Conservation (phyloP, 2,329 filamentous ascomycete species). For the Trichophyton verrucosum region DNA sequence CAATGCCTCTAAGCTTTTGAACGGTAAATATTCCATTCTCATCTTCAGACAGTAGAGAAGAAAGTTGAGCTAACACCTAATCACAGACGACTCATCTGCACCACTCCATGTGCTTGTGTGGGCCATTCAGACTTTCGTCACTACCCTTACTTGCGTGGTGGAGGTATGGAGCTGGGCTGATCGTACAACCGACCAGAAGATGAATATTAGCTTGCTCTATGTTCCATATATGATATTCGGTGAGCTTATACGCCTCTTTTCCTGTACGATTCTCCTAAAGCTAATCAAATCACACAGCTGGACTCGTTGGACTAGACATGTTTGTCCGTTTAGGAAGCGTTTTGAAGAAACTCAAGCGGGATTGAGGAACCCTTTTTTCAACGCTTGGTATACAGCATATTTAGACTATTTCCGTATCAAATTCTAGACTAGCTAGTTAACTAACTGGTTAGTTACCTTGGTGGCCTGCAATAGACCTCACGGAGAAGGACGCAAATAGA, state of each 20-base stretch:
- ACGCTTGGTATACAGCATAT: neutral
- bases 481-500: too few relatives aligned
- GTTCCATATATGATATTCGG: constrained; percentile 45
- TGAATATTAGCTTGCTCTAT: constrained; percentile 41
- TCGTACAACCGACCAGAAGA: constrained; percentile 35
- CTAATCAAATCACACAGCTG: constrained; percentile 21
- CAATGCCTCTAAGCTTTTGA: constrained; percentile 44
- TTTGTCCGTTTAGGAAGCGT: constrained; percentile 20
- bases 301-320: constrained; percentile 29
- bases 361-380: neutral
- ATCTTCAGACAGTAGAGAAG: neutral
- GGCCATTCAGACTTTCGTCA: constrained; percentile 47
- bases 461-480: too few relatives aligned
- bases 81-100: constrained; percentile 43
- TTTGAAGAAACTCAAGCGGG: constrained; percentile 12
- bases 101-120: constrained; percentile 51
- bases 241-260: constrained; percentile 25
- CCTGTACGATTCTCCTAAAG: neutral
- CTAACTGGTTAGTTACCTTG: too few relatives aligned
- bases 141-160: constrained; percentile 50
- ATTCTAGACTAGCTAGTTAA: too few relatives aligned
- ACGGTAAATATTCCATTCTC: constrained; percentile 26
- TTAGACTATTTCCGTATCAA: too few relatives aligned
- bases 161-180: constrained; percentile 48
- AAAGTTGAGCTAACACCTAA: neutral